Base-by-base conservation (phyloP, 1,284 basidiomycete species). In the Pseudozyma sp. region DNA sequence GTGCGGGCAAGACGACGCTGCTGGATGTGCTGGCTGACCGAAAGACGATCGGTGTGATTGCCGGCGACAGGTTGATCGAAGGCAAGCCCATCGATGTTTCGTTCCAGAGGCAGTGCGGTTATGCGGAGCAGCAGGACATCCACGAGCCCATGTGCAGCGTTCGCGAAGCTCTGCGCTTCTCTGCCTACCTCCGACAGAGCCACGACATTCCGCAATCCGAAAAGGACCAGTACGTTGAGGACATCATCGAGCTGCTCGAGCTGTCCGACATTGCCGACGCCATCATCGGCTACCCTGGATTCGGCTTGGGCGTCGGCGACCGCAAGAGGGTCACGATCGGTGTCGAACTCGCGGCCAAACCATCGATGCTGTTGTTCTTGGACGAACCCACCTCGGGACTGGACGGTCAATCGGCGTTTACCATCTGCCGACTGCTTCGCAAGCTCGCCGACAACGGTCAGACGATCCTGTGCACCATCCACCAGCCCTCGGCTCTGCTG, bases 321-420 rank as follows among this genome's bases (percentile, higher is more conserved):
- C 88, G 89, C 59, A 94, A 94, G 85, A 88, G 89, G 49, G 92
- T 89, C 31, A 89, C 88, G 10, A 89, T 89, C 77, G 88, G 88
- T 75, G 88, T 94, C 37, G 92, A 94, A 81, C 85, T 93, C 29
- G 92, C 91, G 24, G 90, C 91, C 4, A 92, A 85, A 89, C 91
- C 92, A 0, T 90, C 88, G 78, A 86, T 93, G 4, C 87, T 94
- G 0, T 87, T 94, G 29, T 59, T 40, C 53, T 65, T 80, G 45
- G 82, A 77, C 71, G 80, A 81, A 62, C 85, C 73, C 45, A 93
- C 91, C 0, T 92, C 92, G 11, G 93, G 94, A 46, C 86, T 96
- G 31, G 94, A 95, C 82, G 93, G 92, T 3, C 93, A 94, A 82
- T 91, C 90, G 51, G 93, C 94, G 0, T 94, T 92, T 91, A 91